Base-by-base conservation (phyloP, 2,329 filamentous ascomycete species). In the Byssothecium circinans region DNA sequence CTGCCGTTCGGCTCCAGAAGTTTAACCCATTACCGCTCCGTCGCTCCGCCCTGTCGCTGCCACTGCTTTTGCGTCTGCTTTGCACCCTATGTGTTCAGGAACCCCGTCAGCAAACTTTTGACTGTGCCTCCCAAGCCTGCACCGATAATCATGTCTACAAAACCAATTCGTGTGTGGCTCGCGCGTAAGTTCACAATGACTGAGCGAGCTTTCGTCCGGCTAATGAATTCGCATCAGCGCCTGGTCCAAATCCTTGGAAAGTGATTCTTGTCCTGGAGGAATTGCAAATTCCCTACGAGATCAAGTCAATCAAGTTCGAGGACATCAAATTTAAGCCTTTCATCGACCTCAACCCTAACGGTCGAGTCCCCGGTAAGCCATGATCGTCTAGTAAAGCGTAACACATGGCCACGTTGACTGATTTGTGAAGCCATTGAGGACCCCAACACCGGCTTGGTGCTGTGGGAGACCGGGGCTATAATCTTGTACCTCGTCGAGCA, bases 391-490 rank as follows among this genome's bases (percentile, higher is more conserved):
- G 15, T 8, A 10, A 20, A 42, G 38, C 45, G 12, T n/a, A 30
- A 41, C n/a, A 20, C 25, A 12, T 35, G 10, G 14, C 22, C n/a
- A 32, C 20, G 19, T 25, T n/a, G 19, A 14, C 22, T 43, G 20
- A 51, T 15, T 27, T 25, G 22, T 27, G 25, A 39, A 36, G 67
- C 71, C 12, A 70, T 76, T 48, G 60, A 72, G 30, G 74, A 76
- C 53, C 73, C 72, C 3, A 76, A 76, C 58, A 72, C 64, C 20
- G 57, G 51, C 18, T 52, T 73, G 47, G 66, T 57, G 2, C 49
- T 73, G 2, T 74, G 72, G 71, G 72, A 75, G 49, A 69, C 67
- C 19, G 72, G 70, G 23, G 71, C 72, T 23, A 74, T 74, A 32
- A 43, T 73, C 48, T 61, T 67, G 43, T 75, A 74, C 45, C 59